Evolutionary conservation across 352 stramenopile genomes (phyloP).

Genomic region (Globisporangium middletonii): DNA sequence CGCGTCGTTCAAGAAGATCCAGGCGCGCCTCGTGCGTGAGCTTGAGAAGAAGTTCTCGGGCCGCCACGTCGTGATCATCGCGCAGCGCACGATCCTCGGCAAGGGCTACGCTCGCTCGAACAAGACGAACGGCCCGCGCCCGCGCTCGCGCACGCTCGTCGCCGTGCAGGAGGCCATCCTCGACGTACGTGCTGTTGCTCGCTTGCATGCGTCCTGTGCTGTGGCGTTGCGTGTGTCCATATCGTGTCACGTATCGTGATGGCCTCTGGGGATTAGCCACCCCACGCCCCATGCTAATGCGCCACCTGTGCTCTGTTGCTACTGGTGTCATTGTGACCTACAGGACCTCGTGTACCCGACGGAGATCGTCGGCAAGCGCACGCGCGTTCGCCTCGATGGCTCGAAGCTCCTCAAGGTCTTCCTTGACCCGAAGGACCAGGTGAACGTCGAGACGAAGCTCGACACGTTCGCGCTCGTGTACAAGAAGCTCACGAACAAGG

Average conservation of each 20-base stretch:
- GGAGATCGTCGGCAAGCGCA: slow-evolving; percentile 99
- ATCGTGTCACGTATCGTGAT: slow-evolving; percentile 66
- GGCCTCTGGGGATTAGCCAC: slow-evolving; percentile 87
- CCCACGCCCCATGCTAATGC: slow-evolving; percentile 85
- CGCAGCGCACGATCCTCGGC: slow-evolving; percentile 98
- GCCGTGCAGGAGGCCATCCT: slow-evolving; percentile 99
- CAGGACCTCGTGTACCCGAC: slow-evolving; percentile 99
- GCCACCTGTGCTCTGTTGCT: slow-evolving; percentile 9
- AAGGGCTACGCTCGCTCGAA: slow-evolving; percentile 95
- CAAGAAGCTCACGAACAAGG: slow-evolving; percentile 99
- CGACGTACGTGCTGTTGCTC: slow-evolving; percentile 78
- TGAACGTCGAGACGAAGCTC: slow-evolving; percentile 99
- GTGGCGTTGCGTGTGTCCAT: slow-evolving; percentile 2
- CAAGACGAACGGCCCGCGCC: slow-evolving; percentile 93
- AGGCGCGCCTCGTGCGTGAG: slow-evolving; percentile 96
- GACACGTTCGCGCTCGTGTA: slow-evolving; percentile 99
- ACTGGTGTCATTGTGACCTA: slow-evolving; percentile 13
- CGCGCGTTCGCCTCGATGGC: slow-evolving; percentile 95
- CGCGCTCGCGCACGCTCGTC: slow-evolving; percentile 96
- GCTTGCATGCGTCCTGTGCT: background rate
- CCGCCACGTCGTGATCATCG: slow-evolving; percentile 98
- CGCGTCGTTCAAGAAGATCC: slow-evolving; percentile 98
- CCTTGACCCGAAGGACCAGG: slow-evolving; percentile 98
- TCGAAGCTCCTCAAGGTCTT: slow-evolving; percentile 98
- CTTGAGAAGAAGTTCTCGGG: slow-evolving; percentile 99